These are phyloP conservation scores for Phytopythium mirpurense DNA, from an alignment of 352 stramenopile species.

Conservation along the genomic window DNA sequence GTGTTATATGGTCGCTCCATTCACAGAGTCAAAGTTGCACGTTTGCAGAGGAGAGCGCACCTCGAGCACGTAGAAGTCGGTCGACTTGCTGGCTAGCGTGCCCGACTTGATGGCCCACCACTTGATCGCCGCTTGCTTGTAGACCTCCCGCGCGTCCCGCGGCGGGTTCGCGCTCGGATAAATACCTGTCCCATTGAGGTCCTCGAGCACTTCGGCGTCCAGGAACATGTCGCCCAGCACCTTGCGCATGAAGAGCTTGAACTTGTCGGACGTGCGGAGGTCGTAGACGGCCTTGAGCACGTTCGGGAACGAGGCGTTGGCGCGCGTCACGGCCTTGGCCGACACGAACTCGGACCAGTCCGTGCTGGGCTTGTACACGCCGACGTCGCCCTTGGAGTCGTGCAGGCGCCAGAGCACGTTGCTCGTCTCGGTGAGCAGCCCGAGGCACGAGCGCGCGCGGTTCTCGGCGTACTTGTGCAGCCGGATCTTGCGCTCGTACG, in stretches of 20 bases:
- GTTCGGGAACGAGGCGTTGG: constrained; percentile 70
- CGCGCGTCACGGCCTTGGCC: constrained; percentile 72
- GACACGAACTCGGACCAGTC: constrained; percentile 87
- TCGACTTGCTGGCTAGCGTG: constrained; percentile 70
- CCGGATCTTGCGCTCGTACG: constrained; percentile 80
- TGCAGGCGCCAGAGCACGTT: constrained; percentile 80
- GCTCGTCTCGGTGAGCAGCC: constrained; percentile 63
- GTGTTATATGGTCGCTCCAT: too few relatives aligned
- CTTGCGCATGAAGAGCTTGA: constrained; percentile 82
- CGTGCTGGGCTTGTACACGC: constrained; percentile 77
- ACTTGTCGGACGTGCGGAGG: constrained; percentile 79
- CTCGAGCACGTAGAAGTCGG: constrained; percentile 84
- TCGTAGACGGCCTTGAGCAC: constrained; percentile 86
- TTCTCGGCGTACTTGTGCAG: constrained; percentile 85
- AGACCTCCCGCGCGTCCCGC: constrained; percentile 62
- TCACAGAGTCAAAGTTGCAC: too few relatives aligned
- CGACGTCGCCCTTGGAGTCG: constrained; percentile 76
- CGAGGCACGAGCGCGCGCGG: constrained; percentile 70
- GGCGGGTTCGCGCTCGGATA: constrained; percentile 70
- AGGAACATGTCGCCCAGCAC: constrained; percentile 77
- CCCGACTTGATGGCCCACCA: constrained; percentile 87
- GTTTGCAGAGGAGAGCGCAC: too few relatives aligned
- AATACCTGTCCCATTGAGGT: constrained; percentile 74
- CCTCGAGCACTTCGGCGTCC: constrained; percentile 80
- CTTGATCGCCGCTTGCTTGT: constrained; percentile 87